phyloP scores from a whole-genome alignment of 176 grass and related monocot species.

The Pontederia crassipes region DNA sequence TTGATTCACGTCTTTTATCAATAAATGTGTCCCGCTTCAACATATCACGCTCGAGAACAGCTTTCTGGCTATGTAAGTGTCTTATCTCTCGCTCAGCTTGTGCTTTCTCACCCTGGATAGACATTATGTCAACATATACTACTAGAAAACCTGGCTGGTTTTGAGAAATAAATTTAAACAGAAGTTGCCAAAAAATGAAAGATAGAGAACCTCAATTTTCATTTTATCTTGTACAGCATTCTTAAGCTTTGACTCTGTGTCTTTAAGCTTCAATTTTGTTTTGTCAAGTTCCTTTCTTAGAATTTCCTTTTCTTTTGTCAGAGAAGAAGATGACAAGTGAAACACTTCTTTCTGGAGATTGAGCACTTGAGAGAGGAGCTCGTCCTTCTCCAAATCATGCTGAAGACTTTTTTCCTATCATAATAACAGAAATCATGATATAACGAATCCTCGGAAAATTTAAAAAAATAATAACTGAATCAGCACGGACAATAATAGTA shows the following conservation, averaged over 20 bases:
- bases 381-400: conserved; percentile 72
- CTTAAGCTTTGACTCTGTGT: conserved; percentile 70
- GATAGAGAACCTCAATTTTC: conserved; percentile 72
- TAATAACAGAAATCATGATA: conserved; percentile 8
- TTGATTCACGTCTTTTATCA: conserved; percentile 61
- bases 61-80: conserved; percentile 60
- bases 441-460: neutral
- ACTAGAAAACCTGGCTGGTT: neutral
- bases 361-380: conserved; percentile 40
- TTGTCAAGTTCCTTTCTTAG: conserved; percentile 80
- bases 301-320: conserved; percentile 78
- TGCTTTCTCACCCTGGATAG: conserved; percentile 61
- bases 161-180: conserved; percentile 1
- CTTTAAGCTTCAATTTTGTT: conserved; percentile 60
- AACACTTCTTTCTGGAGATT: conserved; percentile 58
- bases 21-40: conserved; percentile 34
- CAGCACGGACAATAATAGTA: conserved; percentile 35
- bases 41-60: conserved; percentile 72
- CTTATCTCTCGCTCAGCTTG: conserved; percentile 66
- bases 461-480: conserved; percentile 22
- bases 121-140: conserved; percentile 10
- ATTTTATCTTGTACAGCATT: conserved; percentile 77
- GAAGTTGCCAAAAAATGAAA: neutral
- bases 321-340: conserved; percentile 55
- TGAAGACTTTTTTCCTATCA: conserved; percentile 50